These are phyloP conservation scores for Scutellaria galericulata DNA, from an alignment of 257 asterid species.

Conservation along the genomic window DNA sequence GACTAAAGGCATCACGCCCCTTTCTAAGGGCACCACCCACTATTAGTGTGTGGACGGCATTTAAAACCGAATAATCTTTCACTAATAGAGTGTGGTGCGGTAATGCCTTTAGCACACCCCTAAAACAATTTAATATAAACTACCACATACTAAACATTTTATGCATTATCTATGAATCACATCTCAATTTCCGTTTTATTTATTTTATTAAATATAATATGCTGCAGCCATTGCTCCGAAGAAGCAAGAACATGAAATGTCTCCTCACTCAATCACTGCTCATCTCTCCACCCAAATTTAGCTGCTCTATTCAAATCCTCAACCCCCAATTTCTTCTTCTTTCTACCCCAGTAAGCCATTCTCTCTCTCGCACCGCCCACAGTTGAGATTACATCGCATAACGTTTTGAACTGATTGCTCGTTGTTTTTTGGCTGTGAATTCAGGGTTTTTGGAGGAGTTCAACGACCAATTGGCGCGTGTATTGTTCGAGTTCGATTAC, in stretches of 20 bases:
- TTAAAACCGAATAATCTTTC: no score
- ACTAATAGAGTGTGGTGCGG: no score
- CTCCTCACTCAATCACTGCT: slow-evolving; percentile 45
- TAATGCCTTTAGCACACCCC: no score
- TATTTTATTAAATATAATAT: slow-evolving; percentile 26
- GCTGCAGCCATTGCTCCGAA: slow-evolving; percentile 50
- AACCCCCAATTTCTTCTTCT: slow-evolving; percentile 31
- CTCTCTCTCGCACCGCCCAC: neutral
- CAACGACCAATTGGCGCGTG: slow-evolving; percentile 38
- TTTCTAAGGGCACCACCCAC: no score
- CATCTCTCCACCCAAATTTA: slow-evolving; percentile 28
- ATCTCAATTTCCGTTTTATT: neutral
- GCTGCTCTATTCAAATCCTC: slow-evolving; percentile 29
- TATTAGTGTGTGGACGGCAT: no score
- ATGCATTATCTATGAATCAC: no score
- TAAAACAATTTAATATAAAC: no score
- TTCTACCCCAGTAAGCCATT: neutral
- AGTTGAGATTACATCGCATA: neutral
- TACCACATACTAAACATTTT: no score
- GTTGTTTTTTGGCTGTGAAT: slow-evolving; percentile 30
- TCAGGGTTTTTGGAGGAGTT: slow-evolving; percentile 47
- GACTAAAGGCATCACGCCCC: no score
- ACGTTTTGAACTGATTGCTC: slow-evolving; percentile 24
- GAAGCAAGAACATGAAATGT: slow-evolving; percentile 61
- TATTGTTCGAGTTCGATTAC: slow-evolving; percentile 45